Evolutionary conservation across 371 early-diverging fungal genomes (phyloP).

Genomic region (Catenaria anguillulae): DNA sequence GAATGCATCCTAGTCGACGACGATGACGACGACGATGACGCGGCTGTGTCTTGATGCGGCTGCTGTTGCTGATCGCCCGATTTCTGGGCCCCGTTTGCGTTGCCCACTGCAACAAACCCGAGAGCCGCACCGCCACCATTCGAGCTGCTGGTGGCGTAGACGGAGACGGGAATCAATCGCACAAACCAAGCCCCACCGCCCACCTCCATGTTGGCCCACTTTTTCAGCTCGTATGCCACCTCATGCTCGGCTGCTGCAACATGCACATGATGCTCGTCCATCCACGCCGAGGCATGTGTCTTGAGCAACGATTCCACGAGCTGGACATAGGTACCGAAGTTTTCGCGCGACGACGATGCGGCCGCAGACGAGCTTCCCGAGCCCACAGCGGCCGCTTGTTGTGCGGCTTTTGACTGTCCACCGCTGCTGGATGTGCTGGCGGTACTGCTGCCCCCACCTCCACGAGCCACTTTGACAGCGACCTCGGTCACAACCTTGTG

Average conservation of each 20-base stretch:
- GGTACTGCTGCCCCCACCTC: too few species aligned
- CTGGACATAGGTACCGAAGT: not conserved
- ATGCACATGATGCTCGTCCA: not conserved
- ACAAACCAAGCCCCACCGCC: not conserved
- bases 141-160: too few species aligned
- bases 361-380: too few species aligned
- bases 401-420: too few species aligned
- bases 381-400: too few species aligned
- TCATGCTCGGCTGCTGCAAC: not conserved
- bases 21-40: not conserved
- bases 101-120: too few species aligned
- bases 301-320: not conserved
- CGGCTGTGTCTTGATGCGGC: not conserved
- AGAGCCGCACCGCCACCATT: too few species aligned
- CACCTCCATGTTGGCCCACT: not conserved
- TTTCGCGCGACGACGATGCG: not conserved
- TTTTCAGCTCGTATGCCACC: not conserved
- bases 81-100: too few species aligned
- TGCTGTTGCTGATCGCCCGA: not conserved
- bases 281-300: not conserved
- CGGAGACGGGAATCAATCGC: too few species aligned
- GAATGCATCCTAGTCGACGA: not conserved
- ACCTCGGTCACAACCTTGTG: not conserved
- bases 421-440: too few species aligned
- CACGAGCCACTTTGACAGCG: not conserved